Evolutionary conservation across 1,284 basidiomycete genomes (phyloP).

Genomic region (Ceratobasidium sp.): DNA sequence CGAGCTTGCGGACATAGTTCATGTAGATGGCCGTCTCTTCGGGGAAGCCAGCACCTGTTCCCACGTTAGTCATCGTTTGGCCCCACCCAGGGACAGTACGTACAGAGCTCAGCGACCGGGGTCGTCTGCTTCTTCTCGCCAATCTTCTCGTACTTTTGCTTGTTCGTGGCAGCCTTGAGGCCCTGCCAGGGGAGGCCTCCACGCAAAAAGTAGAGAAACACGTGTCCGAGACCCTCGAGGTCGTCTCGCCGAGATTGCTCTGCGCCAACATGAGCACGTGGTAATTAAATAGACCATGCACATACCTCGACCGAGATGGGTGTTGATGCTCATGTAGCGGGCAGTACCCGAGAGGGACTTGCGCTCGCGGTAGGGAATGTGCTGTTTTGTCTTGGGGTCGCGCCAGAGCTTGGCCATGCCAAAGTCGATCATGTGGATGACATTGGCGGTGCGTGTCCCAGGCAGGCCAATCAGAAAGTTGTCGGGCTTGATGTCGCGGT

Average conservation of each 20-base stretch:
- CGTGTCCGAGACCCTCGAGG: conserved; percentile 92
- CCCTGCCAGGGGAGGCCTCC: conserved; percentile 96
- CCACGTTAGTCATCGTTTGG: conserved; percentile 38
- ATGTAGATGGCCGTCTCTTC: conserved; percentile 97
- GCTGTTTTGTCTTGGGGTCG: conserved; percentile 95
- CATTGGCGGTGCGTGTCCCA: conserved; percentile 82
- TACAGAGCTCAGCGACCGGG: conserved; percentile 92
- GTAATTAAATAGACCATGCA: background rate
- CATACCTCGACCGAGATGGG: conserved; percentile 86
- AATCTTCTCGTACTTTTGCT: conserved; percentile 99
- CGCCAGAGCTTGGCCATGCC: conserved; percentile 99
- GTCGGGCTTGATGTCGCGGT: conserved; percentile 97
- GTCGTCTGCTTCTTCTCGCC: conserved; percentile 98
- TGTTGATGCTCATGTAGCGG: conserved; percentile 98
- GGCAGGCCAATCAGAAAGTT: conserved; percentile 95
- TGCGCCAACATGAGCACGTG: conserved; percentile 45
- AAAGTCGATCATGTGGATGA: conserved; percentile 73
- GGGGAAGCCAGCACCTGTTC: conserved; percentile 48
- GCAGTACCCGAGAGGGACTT: conserved; percentile 91
- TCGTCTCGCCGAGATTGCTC: conserved; percentile 96
- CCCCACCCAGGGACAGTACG: conserved; percentile 40
- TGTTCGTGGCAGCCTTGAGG: conserved; percentile 95
- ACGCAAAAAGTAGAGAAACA: conserved; percentile 97
- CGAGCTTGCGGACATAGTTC: conserved; percentile 95
- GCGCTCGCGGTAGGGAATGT: conserved; percentile 95